A percentile compares a stretch with the other conserved stretches of the same genome.
Conservation (phyloP, 2,329 filamentous ascomycete species). For the Aspergillus proliferans region DNA sequence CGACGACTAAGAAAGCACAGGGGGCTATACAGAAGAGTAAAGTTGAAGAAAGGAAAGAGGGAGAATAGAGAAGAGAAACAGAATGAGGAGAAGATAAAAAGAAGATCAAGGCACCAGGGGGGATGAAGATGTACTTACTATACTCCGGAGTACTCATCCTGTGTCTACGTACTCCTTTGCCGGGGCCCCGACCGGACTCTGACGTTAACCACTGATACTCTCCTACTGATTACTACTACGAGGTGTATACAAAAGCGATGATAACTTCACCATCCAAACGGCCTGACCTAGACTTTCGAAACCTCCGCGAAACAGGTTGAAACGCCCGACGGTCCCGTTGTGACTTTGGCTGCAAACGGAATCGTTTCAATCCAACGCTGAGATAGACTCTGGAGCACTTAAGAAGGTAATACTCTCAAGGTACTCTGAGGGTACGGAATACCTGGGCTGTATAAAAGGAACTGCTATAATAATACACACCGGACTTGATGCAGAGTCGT, state of each 20-base stretch:
- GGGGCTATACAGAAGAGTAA: too few species aligned
- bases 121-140: too few species aligned
- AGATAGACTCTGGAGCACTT: too few species aligned
- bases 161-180: too few species aligned
- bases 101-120: not conserved
- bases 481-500: not conserved
- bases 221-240: too few species aligned
- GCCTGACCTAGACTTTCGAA: not conserved
- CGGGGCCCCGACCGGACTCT: not conserved
- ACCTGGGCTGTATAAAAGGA: too few species aligned
- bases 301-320: not conserved
- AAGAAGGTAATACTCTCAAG: too few species aligned
- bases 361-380: not conserved
- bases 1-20: conserved; percentile 16
- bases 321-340: not conserved
- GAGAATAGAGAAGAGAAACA: conserved; percentile 13
- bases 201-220: not conserved
- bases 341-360: not conserved
- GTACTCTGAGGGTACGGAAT: not conserved
- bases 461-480: not conserved
- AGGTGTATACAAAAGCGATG: too few species aligned
- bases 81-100: not conserved
- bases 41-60: conserved; percentile 11
- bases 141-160: too few species aligned
- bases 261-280: too few species aligned